Base-by-base conservation (phyloP, 2,329 filamentous ascomycete genomes). In the Fusarium papillatum region DNA sequence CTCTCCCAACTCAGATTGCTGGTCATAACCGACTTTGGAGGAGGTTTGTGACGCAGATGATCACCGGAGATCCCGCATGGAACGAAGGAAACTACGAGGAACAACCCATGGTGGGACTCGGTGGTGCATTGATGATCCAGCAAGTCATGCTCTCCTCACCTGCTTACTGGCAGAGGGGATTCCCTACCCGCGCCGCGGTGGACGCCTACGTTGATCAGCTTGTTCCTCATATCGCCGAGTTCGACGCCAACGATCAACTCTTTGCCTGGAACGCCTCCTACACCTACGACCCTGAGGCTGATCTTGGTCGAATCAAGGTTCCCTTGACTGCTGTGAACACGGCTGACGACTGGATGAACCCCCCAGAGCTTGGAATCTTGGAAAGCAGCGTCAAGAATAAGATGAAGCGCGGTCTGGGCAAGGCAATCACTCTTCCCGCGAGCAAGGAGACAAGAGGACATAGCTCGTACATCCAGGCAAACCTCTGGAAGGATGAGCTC, bases 271-370 rank as follows among this genome's bases (percentile, higher is more conserved):
- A 75, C 2, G 55, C 73, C 4, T 75, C 73, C 2, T 16, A 70
- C 0, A 61, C 63, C 0, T 76, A 68, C 3, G 48, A 64, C 14
- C 73, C 73, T 3, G 66, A 71, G 3, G 46, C 53, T 1, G 53
- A 53, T 0, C 66, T 75, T 0, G 69, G 72, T 1, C 75, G 48
- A 0, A 76, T 75, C 14, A 55, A 26, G 0, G 73, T 55, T n/a
- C 70, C 73, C 22, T 6, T 76, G 19, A 76, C 70, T 14, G 73
- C 70, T 0, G 66, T 75, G 0, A 73, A 76, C 10, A 75, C 73
- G 6, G 73, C 70, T 1, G 73, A 75, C 43, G 73, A 75, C 5
- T 71, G 64, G 53, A 53, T 76, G 46, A 75, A 75, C 17, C 73
- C 70, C 0, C 34, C 34, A 0, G 73, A 76, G 39, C 73, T 75